phyloP scores from a whole-genome alignment of 208 protist species.

The Porcisia hertigi region DNA sequence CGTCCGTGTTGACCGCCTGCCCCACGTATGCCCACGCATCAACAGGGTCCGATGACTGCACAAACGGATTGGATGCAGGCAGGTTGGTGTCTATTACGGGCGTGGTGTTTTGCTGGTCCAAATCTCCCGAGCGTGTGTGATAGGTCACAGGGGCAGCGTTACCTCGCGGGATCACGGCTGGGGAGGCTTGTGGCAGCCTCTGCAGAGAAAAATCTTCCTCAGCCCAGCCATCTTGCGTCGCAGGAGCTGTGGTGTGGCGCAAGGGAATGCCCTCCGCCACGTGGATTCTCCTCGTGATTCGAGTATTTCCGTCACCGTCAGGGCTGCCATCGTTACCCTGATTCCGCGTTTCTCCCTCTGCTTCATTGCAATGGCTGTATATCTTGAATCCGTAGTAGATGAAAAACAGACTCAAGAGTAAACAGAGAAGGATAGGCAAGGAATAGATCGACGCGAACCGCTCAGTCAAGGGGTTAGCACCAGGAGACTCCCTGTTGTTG shows the following conservation, averaged over 20 bases:
- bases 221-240: no score
- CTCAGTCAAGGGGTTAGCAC: no score
- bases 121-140: not conserved
- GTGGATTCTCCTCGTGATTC: not conserved
- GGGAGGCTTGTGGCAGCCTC: conserved; percentile 3
- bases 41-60: not conserved
- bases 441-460: not conserved
- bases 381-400: not conserved
- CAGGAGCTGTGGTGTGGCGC: not conserved
- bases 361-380: not conserved
- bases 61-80: not conserved
- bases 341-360: not conserved
- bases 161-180: not conserved
- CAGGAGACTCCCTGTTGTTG: not conserved
- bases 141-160: not conserved
- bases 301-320: not conserved
- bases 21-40: not conserved
- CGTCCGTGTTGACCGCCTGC: not conserved
- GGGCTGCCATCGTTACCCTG: not conserved
- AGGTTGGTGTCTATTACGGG: not conserved
- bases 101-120: not conserved
- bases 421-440: not conserved
- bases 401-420: not conserved
- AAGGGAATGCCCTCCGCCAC: conserved; percentile 3
- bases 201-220: not conserved